These are phyloP conservation scores for Mycena leptocephala DNA, from an alignment of 768 basidiomycete species.

Conservation along the genomic window DNA sequence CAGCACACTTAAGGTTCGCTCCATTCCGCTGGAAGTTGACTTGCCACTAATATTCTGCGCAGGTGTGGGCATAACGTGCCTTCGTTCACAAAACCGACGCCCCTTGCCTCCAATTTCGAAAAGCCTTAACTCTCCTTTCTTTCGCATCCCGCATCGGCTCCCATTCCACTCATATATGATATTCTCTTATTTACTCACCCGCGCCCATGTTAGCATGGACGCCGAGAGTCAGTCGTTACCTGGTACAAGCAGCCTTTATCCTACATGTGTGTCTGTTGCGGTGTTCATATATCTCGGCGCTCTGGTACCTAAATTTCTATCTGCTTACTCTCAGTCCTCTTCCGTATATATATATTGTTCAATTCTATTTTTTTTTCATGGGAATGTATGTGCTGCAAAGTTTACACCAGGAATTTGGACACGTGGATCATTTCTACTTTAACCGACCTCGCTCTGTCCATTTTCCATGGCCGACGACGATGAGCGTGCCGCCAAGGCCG, in stretches of 20 bases:
- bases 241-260: constrained; percentile 53
- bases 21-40: constrained; percentile 7
- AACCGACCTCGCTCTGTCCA: neutral
- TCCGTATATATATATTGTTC: constrained; percentile 37
- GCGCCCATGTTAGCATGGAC: constrained; percentile 65
- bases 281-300: constrained; percentile 35
- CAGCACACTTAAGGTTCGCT: constrained; percentile 91
- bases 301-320: constrained; percentile 30
- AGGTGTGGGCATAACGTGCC: constrained; percentile 88
- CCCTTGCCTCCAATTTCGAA: constrained; percentile 35
- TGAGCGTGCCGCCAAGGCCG: constrained; percentile 87
- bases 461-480: constrained; percentile 71
- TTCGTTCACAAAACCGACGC: constrained; percentile 34
- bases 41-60: constrained; percentile 5
- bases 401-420: neutral
- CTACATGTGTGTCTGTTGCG: constrained; percentile 33
- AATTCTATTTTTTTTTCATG: constrained; percentile 36
- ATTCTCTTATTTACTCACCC: constrained; percentile 68
- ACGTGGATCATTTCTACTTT: constrained; percentile 28
- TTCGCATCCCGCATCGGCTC: constrained; percentile 46
- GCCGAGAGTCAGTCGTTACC: constrained; percentile 79
- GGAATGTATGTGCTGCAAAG: constrained; percentile 5
- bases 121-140: constrained; percentile 40
- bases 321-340: constrained; percentile 30
- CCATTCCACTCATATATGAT: constrained; percentile 63